A percentile compares a stretch with the other conserved stretches of the same genome.
Conservation (phyloP, 306 rosid species). For the Gleditsia sinensis region DNA sequence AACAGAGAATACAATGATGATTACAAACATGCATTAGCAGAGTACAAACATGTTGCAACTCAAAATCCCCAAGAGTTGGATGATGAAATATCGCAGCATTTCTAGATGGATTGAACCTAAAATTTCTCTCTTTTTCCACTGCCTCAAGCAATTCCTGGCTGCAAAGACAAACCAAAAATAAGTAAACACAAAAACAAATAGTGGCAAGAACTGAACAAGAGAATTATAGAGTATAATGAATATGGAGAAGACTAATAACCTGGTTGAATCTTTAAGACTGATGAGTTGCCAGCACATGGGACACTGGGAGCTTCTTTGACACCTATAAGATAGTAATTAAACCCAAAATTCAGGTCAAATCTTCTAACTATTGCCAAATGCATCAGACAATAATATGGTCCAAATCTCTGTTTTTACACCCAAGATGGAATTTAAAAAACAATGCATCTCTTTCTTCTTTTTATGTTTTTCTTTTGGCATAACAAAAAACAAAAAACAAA, state of each 20-base stretch:
- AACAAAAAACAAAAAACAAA: no score
- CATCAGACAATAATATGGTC: conserved; percentile 12
- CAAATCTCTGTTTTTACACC: not conserved
- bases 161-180: conserved; percentile 36
- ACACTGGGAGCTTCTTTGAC: conserved; percentile 96
- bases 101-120: conserved; percentile 76
- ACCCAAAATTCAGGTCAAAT: conserved; percentile 10
- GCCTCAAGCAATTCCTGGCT: conserved; percentile 94
- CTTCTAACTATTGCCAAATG: conserved; percentile 17
- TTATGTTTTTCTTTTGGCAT: no score
- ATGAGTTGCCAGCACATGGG: conserved; percentile 98
- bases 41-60: conserved; percentile 80
- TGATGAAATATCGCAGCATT: conserved; percentile 88
- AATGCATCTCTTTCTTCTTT: no score
- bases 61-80: conserved; percentile 91
- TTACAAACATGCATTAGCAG: conserved; percentile 33
- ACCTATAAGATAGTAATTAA: conserved; percentile 54
- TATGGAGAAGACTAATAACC: conserved; percentile 47
- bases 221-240: conserved; percentile 12
- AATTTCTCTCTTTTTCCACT: conserved; percentile 80
- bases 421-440: no score
- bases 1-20: conserved; percentile 19
- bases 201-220: not conserved
- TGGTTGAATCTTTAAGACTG: conserved; percentile 88
- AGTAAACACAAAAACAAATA: conserved; percentile 25